Percentiles rank a stretch among this genome's conserved stretches.
Evolutionary conservation across 202 grass and related monocot species (phyloP).

Genomic region (Miscanthus sacchariflorus): DNA sequence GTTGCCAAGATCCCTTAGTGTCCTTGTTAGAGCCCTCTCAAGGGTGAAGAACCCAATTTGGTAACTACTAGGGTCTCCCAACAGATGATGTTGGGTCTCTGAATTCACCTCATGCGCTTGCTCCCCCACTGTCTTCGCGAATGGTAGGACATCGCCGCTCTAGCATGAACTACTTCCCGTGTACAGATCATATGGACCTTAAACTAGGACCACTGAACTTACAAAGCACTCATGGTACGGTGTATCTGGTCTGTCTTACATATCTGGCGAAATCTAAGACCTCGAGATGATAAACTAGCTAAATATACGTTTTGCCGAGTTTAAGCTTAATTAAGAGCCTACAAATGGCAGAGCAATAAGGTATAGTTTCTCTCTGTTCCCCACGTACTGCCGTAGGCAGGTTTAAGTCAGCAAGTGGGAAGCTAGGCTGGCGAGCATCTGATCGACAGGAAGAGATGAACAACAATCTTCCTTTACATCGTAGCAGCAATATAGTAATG

Average conservation of each 20-base stretch:
- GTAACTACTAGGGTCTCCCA: no score
- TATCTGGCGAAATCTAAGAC: not conserved
- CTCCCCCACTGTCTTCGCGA: no score
- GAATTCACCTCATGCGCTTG: no score
- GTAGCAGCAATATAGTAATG: conserved; percentile 26
- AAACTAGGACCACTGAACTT: not conserved
- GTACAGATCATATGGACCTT: not conserved
- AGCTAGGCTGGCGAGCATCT: not conserved
- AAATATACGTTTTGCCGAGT: no score
- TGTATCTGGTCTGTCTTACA: not conserved
- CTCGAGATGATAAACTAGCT: not conserved
- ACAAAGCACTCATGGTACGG: not conserved
- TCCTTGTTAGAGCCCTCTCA: no score
- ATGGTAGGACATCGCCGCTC: no score
- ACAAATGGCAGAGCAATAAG: not conserved
- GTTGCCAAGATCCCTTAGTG: no score
- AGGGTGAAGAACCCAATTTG: no score
- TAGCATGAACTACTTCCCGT: no score
- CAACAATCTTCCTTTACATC: conserved; percentile 12
- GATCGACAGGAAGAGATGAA: not conserved
- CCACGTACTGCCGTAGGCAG: not conserved
- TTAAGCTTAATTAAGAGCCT: not conserved
- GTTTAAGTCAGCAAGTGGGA: not conserved
- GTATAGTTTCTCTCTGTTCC: not conserved
- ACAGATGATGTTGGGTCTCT: no score